phyloP scores from a whole-genome alignment of 148 eudicot genomes.

The Fallopia convolvulus region DNA sequence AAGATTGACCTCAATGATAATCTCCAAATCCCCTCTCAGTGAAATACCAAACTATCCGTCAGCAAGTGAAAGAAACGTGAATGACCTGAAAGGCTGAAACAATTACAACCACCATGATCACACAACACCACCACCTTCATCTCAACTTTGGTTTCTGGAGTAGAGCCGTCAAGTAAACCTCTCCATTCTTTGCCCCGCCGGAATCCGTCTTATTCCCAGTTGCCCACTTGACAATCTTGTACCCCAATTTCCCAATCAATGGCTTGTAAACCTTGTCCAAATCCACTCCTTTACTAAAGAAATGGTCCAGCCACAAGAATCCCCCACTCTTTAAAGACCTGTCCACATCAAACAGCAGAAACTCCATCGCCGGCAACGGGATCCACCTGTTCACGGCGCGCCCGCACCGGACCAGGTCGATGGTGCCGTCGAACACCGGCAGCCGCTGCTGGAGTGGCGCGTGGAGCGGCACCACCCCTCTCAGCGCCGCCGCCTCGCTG shows the following conservation, averaged over 20 bases:
- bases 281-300: constrained; percentile 64
- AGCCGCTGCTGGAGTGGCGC: constrained; percentile 81
- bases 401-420: constrained; percentile 76
- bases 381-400: constrained; percentile 85
- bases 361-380: constrained; percentile 55
- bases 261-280: constrained; percentile 71
- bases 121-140: constrained; percentile 21
- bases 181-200: constrained; percentile 61
- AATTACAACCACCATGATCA: background rate
- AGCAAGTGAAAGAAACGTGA: background rate
- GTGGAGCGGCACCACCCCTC: constrained; percentile 73
- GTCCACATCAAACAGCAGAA: constrained; percentile 72
- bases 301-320: constrained; percentile 69
- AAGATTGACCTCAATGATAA: too few species aligned
- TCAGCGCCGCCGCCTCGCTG: constrained; percentile 54
- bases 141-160: constrained; percentile 76
- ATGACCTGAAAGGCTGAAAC: background rate
- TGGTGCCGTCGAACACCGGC: constrained; percentile 70
- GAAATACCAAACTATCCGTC: too few species aligned
- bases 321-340: constrained; percentile 83
- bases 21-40: background rate
- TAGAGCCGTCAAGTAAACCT: constrained; percentile 80
- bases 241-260: constrained; percentile 60
- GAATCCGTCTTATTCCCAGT: constrained; percentile 58
- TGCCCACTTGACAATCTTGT: constrained; percentile 90